A percentile compares a stretch with the other conserved stretches of the same genome.
Evolutionary conservation across 2,329 filamentous ascomycete genomes (phyloP).

Genomic region (Penicillium sp.): DNA sequence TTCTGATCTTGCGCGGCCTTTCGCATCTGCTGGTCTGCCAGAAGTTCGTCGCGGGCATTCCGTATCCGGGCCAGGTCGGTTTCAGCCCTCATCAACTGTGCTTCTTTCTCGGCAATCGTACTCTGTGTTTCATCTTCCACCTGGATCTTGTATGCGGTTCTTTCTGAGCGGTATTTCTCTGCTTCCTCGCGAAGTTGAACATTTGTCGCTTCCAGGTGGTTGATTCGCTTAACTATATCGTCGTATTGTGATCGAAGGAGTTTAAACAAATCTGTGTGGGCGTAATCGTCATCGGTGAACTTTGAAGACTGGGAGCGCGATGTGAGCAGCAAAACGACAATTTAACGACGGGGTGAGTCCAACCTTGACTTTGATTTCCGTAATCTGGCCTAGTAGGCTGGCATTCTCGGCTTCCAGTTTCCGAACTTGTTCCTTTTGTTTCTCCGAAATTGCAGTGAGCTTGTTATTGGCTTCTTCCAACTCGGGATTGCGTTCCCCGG

Average conservation of each 20-base stretch:
- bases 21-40: constrained; percentile 75
- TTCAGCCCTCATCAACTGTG: constrained; percentile 75
- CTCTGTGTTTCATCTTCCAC: constrained; percentile 76
- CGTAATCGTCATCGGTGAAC: constrained; percentile 87
- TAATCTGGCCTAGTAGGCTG: constrained; percentile 72
- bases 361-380: constrained; percentile 61
- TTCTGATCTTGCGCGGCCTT: constrained; percentile 78
- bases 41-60: constrained; percentile 76
- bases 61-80: constrained; percentile 83
- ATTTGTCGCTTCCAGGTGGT: constrained; percentile 86
- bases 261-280: constrained; percentile 90
- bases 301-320: constrained; percentile 55
- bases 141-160: constrained; percentile 75
- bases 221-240: constrained; percentile 86
- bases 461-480: constrained; percentile 75
- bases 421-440: constrained; percentile 86
- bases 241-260: constrained; percentile 85
- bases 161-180: constrained; percentile 78
- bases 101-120: constrained; percentile 73
- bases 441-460: constrained; percentile 69
- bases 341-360: constrained; percentile 18
- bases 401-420: constrained; percentile 74
- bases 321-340: constrained; percentile 4
- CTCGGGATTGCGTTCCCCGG: constrained; percentile 60
- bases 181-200: constrained; percentile 79